Evolutionary conservation across 108 stramenopile species (phyloP).

Genomic region (Schizochytrium sp.): DNA sequence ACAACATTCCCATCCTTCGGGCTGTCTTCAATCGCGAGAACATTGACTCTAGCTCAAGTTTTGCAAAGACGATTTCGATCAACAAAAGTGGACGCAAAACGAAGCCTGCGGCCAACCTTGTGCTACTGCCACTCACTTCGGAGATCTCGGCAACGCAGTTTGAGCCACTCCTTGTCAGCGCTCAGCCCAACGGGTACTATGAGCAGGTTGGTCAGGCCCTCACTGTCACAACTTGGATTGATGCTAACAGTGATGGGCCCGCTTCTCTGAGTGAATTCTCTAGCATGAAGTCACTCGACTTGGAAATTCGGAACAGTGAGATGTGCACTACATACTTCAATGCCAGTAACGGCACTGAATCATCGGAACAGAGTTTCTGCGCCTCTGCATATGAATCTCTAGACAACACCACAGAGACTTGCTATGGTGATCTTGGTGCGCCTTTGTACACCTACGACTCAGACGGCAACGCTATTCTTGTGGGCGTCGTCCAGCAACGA

Average conservation of each 20-base stretch:
- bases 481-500: conserved; percentile 2
- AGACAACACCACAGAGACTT: not conserved
- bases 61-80: not conserved
- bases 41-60: not conserved
- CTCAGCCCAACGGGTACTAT: not conserved
- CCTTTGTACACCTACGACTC: not conserved
- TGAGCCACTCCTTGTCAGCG: not conserved
- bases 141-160: not conserved
- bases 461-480: not conserved
- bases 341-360: too few species aligned
- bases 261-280: not conserved
- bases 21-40: not conserved
- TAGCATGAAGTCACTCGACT: not conserved
- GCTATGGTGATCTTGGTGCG: conserved; percentile 18
- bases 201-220: not conserved
- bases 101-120: not conserved
- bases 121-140: not conserved
- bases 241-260: not conserved
- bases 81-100: not conserved
- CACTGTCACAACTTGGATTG: not conserved
- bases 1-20: not conserved
- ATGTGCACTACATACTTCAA: not conserved
- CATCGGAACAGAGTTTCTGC: not conserved
- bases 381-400: not conserved
- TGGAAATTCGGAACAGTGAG: not conserved